Evolutionary conservation across 805 yeast genomes (phyloP).

Genomic region (Kluyveromyces dobzhanskii): DNA sequence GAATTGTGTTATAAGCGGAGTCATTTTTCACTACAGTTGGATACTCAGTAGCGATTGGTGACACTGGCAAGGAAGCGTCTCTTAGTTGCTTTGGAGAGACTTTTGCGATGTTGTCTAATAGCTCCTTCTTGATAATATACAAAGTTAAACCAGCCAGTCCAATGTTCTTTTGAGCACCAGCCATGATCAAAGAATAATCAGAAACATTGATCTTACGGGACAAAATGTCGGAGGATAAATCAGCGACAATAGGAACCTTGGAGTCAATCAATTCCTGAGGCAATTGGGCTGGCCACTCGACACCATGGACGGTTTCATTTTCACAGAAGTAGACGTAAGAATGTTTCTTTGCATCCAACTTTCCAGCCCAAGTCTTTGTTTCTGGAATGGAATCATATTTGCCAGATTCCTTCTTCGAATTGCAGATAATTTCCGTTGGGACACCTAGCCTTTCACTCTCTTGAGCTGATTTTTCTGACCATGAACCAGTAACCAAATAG

Average conservation of each 20-base stretch:
- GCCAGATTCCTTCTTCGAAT: conserved; percentile 49
- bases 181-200: conserved; percentile 83
- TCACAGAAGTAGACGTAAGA: conserved; percentile 90
- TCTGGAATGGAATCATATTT: conserved; percentile 63
- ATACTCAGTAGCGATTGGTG: conserved; percentile 84
- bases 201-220: conserved; percentile 74
- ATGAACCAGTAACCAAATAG: conserved; percentile 83
- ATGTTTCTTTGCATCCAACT: conserved; percentile 40
- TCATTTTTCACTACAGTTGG: conserved; percentile 82
- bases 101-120: conserved; percentile 45
- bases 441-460: conserved; percentile 83
- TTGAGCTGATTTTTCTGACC: conserved; percentile 84
- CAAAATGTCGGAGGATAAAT: conserved; percentile 87
- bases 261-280: conserved; percentile 46
- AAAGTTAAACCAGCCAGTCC: conserved; percentile 94
- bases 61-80: conserved; percentile 57
- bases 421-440: conserved; percentile 59
- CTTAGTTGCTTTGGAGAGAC: conserved; percentile 55
- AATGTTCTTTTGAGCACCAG: conserved; percentile 97
- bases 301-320: conserved; percentile 95
- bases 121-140: conserved; percentile 77
- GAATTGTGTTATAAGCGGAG: conserved; percentile 92
- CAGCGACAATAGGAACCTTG: conserved; percentile 80
- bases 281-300: conserved; percentile 51
- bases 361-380: conserved; percentile 52